Base-by-base conservation (phyloP, 108 stramenopile species). In the Cyclotella choctawhatcheeana region DNA sequence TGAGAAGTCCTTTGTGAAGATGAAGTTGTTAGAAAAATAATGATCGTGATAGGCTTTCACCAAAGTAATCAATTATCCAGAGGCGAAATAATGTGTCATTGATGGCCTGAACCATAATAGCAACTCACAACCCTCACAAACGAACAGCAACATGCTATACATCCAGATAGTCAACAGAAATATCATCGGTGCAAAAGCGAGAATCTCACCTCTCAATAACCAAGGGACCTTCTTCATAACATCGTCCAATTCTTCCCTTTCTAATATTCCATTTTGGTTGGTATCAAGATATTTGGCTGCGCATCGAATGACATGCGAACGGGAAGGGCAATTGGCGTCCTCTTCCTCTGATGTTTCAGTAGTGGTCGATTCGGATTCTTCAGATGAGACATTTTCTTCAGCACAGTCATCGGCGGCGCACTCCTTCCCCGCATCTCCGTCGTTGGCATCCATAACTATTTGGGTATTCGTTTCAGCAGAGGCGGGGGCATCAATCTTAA, bases 291-390 rank as follows among this genome's bases (percentile, higher is more conserved):
- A 78, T 43, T 79, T 79, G 8, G 78, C 87, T 24, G 91, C 88
- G 59, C 93, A 95, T 44, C 86, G 79, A 60, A 93, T 88, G n/a
- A 93, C 79, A 55, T 84, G 82, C 0, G 86, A 84, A 43, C 93
- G 81, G 44, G 87, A 88, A 5, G 91, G 91, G 66, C 91, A 92
- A 8, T 76, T 77, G 26, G 87, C 82, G 75, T 90, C 89, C 55
- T 73, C 76, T 27, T 52, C 56, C 26, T 34, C 20, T 33, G 16
- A 5, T 13, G 6, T 16, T 8, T 44, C 72, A n/a, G 14, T 30
- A 20, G 56, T 44, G 34, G 20, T 54, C 10, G 34, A 0, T 14
- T n/a, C 0, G 14, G 24, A 17, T 8, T 48, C 45, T 8, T 25
- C 47, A 26, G 21, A 24, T 0, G 20, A 17, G 44, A n/a, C 45